phyloP scores from a whole-genome alignment of 495 filamentous ascomycete genomes.

The Letharia columbiana region DNA sequence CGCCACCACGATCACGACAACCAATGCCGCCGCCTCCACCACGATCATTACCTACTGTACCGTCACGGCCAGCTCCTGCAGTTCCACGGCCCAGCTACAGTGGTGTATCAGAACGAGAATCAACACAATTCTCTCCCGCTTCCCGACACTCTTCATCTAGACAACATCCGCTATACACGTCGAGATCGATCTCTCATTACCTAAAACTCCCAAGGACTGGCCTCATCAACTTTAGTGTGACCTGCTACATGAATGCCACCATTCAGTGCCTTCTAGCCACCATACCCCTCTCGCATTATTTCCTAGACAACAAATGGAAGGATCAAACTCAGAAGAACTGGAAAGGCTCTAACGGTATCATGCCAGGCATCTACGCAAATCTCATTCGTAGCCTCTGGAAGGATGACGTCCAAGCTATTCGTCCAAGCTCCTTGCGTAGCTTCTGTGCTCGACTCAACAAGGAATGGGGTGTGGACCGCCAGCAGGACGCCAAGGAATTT shows the following conservation, averaged over 20 bases:
- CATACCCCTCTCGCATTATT: constrained; percentile 58
- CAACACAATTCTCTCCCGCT: constrained; percentile 42
- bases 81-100: constrained; percentile 80
- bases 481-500: constrained; percentile 76
- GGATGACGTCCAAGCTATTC: constrained; percentile 55
- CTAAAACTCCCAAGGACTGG: constrained; percentile 60
- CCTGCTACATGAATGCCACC: constrained; percentile 86
- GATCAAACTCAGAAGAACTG: constrained; percentile 53
- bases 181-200: constrained; percentile 36
- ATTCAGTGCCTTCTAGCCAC: constrained; percentile 78
- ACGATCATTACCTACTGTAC: constrained; percentile 35
- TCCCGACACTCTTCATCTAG: constrained; percentile 39
- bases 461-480: constrained; percentile 53
- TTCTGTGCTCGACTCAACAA: constrained; percentile 49
- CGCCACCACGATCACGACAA: constrained; percentile 36
- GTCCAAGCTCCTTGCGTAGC: constrained; percentile 45
- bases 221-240: constrained; percentile 68
- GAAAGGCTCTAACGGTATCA: constrained; percentile 67
- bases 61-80: constrained; percentile 70
- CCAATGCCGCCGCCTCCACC: constrained; percentile 35
- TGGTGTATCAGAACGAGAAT: constrained; percentile 65
- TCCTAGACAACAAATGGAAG: constrained; percentile 50
- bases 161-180: constrained; percentile 40
- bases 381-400: constrained; percentile 67
- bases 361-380: constrained; percentile 66